These are phyloP conservation scores for Pseudognaphalium luteoalbum DNA, from an alignment of 129 eudicot genomes.

Conservation along the genomic window DNA sequence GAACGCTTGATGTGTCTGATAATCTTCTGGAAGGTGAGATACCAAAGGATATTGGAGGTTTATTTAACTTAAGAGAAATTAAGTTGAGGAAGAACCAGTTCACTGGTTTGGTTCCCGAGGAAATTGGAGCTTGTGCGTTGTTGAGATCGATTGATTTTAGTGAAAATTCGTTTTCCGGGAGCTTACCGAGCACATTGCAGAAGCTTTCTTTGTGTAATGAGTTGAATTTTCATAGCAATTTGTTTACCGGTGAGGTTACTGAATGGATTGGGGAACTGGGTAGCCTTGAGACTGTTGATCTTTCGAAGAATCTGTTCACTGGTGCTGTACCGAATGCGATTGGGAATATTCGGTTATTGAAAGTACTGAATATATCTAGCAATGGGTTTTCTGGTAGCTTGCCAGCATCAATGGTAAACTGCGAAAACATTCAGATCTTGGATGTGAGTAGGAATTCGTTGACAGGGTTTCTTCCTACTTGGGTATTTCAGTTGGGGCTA, in stretches of 20 bases:
- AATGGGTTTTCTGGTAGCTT: conserved; percentile 67
- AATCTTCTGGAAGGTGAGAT: conserved; percentile 71
- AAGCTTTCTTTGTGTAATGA: conserved; percentile 56
- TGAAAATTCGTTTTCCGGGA: conserved; percentile 61
- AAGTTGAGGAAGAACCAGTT: conserved; percentile 57
- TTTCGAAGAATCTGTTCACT: conserved; percentile 59
- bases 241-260: conserved; percentile 52
- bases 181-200: conserved; percentile 65
- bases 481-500: conserved; percentile 69
- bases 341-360: conserved; percentile 65
- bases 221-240: conserved; percentile 49
- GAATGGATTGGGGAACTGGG: conserved; percentile 82
- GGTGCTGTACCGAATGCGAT: conserved; percentile 65
- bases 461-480: conserved; percentile 67
- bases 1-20: conserved; percentile 71
- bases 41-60: conserved; percentile 59
- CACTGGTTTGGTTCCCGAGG: conserved; percentile 63
- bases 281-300: conserved; percentile 67
- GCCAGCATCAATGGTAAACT: conserved; percentile 63
- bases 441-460: conserved; percentile 70
- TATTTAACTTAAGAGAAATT: conserved; percentile 60
- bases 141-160: conserved; percentile 78
- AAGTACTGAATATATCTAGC: conserved; percentile 55
- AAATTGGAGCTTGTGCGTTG: conserved; percentile 67
- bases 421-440: conserved; percentile 53